Conservation (phyloP, 306 rosid genomes). For the Quercus robur region DNA sequence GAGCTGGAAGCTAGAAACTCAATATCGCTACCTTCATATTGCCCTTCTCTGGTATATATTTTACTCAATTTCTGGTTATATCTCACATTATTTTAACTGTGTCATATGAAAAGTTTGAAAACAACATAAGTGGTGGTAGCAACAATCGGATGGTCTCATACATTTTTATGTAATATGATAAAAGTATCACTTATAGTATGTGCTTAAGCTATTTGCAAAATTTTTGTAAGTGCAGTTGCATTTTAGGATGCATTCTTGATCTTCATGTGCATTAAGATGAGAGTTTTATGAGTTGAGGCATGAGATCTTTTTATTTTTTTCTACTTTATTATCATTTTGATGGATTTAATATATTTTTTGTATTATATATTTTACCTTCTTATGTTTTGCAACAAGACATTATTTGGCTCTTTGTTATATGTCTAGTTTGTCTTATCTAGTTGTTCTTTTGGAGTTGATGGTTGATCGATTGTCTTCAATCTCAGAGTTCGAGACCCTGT, state of each 20-base stretch:
- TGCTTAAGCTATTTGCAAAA: slow-evolving; percentile 14
- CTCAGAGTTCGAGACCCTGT: slow-evolving; percentile 61
- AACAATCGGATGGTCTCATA: slow-evolving; percentile 7
- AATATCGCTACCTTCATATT: slow-evolving; percentile 62
- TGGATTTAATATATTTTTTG: not conserved
- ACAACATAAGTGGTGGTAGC: not conserved
- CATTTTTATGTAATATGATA: slow-evolving; percentile 12
- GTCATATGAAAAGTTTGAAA: not conserved
- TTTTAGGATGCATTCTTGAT: not conserved
- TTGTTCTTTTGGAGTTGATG: slow-evolving; percentile 2
- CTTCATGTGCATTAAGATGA: not conserved
- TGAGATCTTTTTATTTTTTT: not conserved
- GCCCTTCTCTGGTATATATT: slow-evolving; percentile 60
- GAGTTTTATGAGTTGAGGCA: not conserved
- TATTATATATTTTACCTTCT: not conserved
- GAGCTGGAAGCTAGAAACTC: slow-evolving; percentile 92
- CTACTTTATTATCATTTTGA: not conserved
- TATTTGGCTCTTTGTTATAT: not conserved
- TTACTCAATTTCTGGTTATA: slow-evolving; percentile 15
- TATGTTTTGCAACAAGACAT: not conserved
- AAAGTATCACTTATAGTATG: slow-evolving; percentile 4
- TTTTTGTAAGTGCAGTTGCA: not conserved
- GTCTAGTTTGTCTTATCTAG: not conserved
- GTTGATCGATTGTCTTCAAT: slow-evolving; percentile 23
- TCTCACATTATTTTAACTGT: slow-evolving; percentile 10